Conservation (phyloP, 352 stramenopile genomes). For the Peronosclerospora sorghi region DNA sequence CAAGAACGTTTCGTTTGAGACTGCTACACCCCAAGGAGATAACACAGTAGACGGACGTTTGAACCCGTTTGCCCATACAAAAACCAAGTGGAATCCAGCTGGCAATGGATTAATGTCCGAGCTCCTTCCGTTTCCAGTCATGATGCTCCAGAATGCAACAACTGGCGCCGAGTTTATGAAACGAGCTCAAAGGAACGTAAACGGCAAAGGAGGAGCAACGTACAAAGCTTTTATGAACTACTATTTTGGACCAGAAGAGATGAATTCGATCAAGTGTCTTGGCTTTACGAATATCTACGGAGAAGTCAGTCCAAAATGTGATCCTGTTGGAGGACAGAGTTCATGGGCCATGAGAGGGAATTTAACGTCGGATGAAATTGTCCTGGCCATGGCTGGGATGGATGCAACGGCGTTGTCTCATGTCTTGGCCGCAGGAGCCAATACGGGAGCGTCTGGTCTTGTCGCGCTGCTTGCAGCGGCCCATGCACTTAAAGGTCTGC, state of each 20-base stretch:
- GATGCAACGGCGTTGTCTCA: conserved; percentile 63
- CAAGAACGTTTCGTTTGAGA: conserved; percentile 43
- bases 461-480: conserved; percentile 65
- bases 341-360: conserved; percentile 55
- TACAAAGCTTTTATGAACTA: conserved; percentile 79
- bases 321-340: conserved; percentile 73
- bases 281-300: conserved; percentile 67
- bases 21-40: conserved; percentile 43
- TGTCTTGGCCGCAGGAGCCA: conserved; percentile 56
- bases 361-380: conserved; percentile 31
- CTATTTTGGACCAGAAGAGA: conserved; percentile 65
- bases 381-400: conserved; percentile 73
- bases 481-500: conserved; percentile 53
- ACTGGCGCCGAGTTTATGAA: conserved; percentile 32
- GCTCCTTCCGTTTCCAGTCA: conserved; percentile 49
- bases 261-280: conserved; percentile 68
- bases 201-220: conserved; percentile 29
- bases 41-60: conserved; percentile 44
- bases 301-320: conserved; percentile 48
- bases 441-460: conserved; percentile 59
- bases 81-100: conserved; percentile 55
- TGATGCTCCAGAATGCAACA: conserved; percentile 40
- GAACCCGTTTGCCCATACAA: conserved; percentile 53
- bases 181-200: conserved; percentile 47
- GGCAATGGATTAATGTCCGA: conserved; percentile 35